A percentile compares a stretch with the other conserved stretches of the same genome.
These are phyloP conservation scores for Parasitella parasitica DNA, from an alignment of 371 early-diverging fungal species.

Conservation along the genomic window DNA sequence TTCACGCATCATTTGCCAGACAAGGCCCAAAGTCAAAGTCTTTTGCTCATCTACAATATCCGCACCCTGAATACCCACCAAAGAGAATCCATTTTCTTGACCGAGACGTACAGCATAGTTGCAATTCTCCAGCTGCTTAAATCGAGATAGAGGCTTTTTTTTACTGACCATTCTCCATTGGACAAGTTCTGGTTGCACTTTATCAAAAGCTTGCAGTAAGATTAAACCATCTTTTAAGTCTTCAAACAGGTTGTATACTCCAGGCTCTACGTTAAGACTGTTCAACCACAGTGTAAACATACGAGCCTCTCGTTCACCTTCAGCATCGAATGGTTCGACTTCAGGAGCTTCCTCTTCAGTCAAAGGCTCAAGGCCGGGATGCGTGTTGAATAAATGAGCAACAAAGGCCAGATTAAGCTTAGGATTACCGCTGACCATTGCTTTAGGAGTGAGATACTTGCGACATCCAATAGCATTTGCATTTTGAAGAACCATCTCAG, in stretches of 20 bases:
- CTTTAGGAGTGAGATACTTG: conserved; percentile 87
- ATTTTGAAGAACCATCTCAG: conserved; percentile 81
- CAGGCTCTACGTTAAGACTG: conserved; percentile 89
- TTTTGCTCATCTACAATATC: conserved; percentile 88
- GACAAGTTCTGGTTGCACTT: conserved; percentile 81
- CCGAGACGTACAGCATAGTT: conserved; percentile 87
- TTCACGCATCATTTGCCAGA: conserved; percentile 96
- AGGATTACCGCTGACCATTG: conserved; percentile 85
- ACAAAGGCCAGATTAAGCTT: conserved; percentile 93
- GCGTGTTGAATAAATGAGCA: conserved; percentile 88
- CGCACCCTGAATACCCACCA: conserved; percentile 91
- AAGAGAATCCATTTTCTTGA: conserved; percentile 76
- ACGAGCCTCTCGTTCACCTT: conserved; percentile 90
- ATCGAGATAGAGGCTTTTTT: conserved; percentile 66
- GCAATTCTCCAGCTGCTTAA: conserved; percentile 94
- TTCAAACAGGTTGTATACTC: conserved; percentile 83
- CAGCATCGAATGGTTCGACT: conserved; percentile 80
- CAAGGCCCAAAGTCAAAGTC: conserved; percentile 78
- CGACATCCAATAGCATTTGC: conserved; percentile 88
- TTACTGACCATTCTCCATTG: conserved; percentile 86
- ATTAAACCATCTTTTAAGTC: conserved; percentile 76
- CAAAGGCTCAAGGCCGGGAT: conserved; percentile 85
- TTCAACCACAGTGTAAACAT: conserved; percentile 71
- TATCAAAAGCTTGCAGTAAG: conserved; percentile 87
- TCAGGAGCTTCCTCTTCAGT: conserved; percentile 79